These are phyloP conservation scores for Rutstroemia sp. DNA, from an alignment of 2,329 filamentous ascomycete genomes.

Conservation along the genomic window DNA sequence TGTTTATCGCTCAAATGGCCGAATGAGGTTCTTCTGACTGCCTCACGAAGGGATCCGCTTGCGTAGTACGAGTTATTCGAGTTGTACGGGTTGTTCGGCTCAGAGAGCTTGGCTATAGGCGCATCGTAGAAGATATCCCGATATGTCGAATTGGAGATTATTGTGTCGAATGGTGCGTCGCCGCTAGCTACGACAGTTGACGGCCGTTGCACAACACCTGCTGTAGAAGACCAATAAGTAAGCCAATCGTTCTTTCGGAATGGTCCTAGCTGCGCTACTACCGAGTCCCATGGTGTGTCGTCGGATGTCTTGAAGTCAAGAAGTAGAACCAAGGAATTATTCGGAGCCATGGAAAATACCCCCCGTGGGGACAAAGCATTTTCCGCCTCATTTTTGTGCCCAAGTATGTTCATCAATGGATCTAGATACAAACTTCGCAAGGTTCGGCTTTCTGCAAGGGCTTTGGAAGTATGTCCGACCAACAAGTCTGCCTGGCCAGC, in stretches of 20 bases:
- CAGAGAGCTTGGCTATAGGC: conserved; percentile 27
- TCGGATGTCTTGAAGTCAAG: conserved; percentile 42
- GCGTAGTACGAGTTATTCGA: conserved; percentile 25
- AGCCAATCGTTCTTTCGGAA: conserved; percentile 22
- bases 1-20: not conserved
- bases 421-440: conserved; percentile 51
- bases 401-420: conserved; percentile 48
- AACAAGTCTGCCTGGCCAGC: conserved; percentile 45
- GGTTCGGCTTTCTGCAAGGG: conserved; percentile 45
- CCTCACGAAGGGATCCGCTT: conserved; percentile 11
- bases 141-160: conserved; percentile 29
- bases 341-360: conserved; percentile 13
- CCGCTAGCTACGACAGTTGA: conserved; percentile 44
- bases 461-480: conserved; percentile 47
- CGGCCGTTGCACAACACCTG: conserved; percentile 27
- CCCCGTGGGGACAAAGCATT: not conserved
- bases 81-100: conserved; percentile 16
- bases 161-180: conserved; percentile 34
- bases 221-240: conserved; percentile 41
- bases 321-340: conserved; percentile 33
- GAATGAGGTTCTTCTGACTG: not conserved
- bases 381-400: conserved; percentile 37
- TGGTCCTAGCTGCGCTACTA: conserved; percentile 34
- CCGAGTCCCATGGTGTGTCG: conserved; percentile 32
- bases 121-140: conserved; percentile 41